phyloP scores from a whole-genome alignment of 176 grass and related monocot species.

The Themeda triandra region DNA sequence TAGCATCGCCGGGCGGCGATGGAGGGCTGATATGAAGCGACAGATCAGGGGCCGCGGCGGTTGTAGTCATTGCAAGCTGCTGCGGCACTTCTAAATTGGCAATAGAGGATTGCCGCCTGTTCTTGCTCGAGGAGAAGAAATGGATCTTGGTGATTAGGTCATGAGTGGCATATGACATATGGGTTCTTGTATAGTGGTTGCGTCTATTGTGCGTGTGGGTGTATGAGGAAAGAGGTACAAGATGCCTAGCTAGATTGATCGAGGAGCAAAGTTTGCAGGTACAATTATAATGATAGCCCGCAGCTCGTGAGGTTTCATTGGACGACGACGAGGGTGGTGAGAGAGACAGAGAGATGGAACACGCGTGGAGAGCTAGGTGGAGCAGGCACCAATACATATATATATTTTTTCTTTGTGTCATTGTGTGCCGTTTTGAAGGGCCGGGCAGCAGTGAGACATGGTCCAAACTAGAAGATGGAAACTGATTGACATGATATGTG shows the following conservation, averaged over 20 bases:
- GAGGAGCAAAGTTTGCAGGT: conserved; percentile 7
- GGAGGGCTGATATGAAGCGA: conserved; percentile 83
- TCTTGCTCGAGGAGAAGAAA: conserved; percentile 24
- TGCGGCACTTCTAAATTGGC: not conserved
- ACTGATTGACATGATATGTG: conserved; percentile 16
- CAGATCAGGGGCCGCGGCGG: conserved; percentile 45
- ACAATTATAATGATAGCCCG: conserved; percentile 11
- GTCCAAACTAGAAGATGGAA: conserved; percentile 17
- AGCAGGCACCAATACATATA: conserved; percentile 32
- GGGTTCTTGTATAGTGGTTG: conserved; percentile 38
- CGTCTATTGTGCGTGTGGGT: conserved; percentile 28
- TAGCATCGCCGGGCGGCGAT: not conserved
- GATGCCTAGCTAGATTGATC: conserved; percentile 21
- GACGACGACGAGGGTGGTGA: conserved; percentile 11
- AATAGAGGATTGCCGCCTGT: conserved; percentile 23
- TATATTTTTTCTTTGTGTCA: not conserved
- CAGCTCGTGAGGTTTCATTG: conserved; percentile 31
- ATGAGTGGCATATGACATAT: conserved; percentile 81
- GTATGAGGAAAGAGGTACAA: not conserved
- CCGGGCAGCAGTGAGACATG: conserved; percentile 10
- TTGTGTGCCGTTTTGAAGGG: not conserved
- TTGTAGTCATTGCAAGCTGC: conserved; percentile 23
- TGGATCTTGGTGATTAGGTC: conserved; percentile 70
- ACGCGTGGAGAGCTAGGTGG: conserved; percentile 23
- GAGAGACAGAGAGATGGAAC: not conserved